Conservation (phyloP, 129 eudicot species). For the Heracleum sosnowskyi region DNA sequence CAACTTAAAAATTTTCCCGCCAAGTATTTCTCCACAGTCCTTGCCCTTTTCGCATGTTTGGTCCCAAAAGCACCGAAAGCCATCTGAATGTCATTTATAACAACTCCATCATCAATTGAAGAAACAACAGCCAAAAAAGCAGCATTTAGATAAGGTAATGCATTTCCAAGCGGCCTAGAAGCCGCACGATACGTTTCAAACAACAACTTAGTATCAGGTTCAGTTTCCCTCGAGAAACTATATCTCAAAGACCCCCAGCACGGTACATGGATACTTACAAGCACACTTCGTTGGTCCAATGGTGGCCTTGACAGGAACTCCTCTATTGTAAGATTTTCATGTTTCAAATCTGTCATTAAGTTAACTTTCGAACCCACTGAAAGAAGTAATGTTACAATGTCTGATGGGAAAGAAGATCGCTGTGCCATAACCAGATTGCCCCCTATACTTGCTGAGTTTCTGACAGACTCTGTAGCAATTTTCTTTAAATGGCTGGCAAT, state of each 20-base stretch:
- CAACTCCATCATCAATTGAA: conserved; percentile 20
- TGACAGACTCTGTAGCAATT: conserved; percentile 51
- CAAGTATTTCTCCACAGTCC: conserved; percentile 50
- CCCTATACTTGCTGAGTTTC: conserved; percentile 76
- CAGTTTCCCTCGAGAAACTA: conserved; percentile 16
- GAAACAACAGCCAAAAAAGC: conserved; percentile 69
- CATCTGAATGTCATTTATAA: conserved; percentile 41
- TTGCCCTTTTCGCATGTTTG: conserved; percentile 59
- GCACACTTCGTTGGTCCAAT: conserved; percentile 50
- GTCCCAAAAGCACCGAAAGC: conserved; percentile 81
- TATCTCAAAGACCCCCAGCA: conserved; percentile 23
- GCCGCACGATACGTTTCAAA: conserved; percentile 84
- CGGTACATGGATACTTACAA: conserved; percentile 61
- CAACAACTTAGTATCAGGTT: conserved; percentile 24
- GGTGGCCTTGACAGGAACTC: conserved; percentile 61
- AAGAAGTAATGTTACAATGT: conserved; percentile 77
- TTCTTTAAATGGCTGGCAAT: conserved; percentile 72
- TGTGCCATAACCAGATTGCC: conserved; percentile 94
- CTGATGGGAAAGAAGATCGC: conserved; percentile 63
- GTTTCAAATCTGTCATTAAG: conserved; percentile 31
- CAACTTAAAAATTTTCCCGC: conserved; percentile 39
- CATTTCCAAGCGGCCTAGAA: conserved; percentile 90
- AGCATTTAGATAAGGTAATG: conserved; percentile 78
- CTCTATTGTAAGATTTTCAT: conserved; percentile 46
- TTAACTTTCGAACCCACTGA: conserved; percentile 55